Conservation (phyloP, 495 filamentous ascomycete species). For the Gamarada debralockiae region DNA sequence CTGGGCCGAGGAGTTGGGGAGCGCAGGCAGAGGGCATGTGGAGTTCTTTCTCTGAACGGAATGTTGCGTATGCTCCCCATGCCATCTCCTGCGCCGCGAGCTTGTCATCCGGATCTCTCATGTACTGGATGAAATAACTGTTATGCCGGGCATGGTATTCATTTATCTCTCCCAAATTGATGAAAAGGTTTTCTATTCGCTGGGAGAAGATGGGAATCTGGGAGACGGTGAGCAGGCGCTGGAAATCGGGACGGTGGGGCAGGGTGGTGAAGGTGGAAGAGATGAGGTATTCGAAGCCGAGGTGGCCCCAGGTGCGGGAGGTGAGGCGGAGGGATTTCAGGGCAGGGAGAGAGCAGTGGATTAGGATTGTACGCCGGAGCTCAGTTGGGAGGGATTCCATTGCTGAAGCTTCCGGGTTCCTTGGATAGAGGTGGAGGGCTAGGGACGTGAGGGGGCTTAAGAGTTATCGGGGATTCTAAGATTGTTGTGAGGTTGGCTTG, state of each 20-base stretch:
- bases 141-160: constrained; percentile 24
- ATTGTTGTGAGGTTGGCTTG: no score
- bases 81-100: neutral
- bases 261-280: constrained; percentile 5
- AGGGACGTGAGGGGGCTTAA: no score
- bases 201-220: constrained; percentile 12
- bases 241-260: constrained; percentile 9
- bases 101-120: constrained; percentile 11
- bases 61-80: constrained; percentile 2
- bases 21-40: constrained; percentile 11
- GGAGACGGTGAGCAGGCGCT: constrained; percentile 12
- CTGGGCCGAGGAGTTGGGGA: neutral
- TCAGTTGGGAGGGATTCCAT: constrained; percentile 14
- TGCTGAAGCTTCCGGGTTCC: no score
- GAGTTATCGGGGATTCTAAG: no score
- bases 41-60: constrained; percentile 10
- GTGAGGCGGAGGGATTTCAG: constrained; percentile 16
- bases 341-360: neutral
- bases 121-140: constrained; percentile 16
- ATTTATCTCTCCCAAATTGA: constrained; percentile 20
- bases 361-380: constrained; percentile 16
- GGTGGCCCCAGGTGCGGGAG: constrained; percentile 12
- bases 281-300: constrained; percentile 17
- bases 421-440: no score
- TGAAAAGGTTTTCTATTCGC: constrained; percentile 7